Conservation (phyloP, 73 alveolate genomes). For the Tetrahymena malaccensis region DNA sequence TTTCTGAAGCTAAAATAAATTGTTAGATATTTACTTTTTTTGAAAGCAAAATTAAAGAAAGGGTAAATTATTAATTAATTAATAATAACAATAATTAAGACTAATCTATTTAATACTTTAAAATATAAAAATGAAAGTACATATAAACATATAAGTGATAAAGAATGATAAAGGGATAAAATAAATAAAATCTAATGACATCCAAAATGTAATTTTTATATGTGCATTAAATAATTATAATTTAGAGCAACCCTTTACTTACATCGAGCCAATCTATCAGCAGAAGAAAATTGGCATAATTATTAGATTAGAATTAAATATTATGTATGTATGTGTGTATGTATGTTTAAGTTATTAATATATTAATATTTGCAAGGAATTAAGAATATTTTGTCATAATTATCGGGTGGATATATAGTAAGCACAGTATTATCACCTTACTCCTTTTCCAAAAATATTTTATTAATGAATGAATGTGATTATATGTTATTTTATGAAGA, state of each 20-base stretch:
- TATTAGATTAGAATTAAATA: background rate
- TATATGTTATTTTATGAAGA: background rate
- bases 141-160: background rate
- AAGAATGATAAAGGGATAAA: background rate
- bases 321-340: background rate
- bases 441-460: background rate
- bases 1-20: too few relatives aligned
- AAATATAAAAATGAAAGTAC: background rate
- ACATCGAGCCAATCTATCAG: background rate
- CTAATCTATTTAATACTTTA: background rate
- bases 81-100: background rate
- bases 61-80: too few relatives aligned
- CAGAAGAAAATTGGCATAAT: background rate
- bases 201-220: background rate
- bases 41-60: too few relatives aligned
- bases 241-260: background rate
- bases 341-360: background rate
- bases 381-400: background rate
- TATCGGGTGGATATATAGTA: background rate
- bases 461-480: background rate
- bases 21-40: too few relatives aligned
- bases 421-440: background rate
- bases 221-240: background rate
- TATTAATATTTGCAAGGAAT: background rate
- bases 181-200: background rate